Evolutionary conservation across 345 rosid species (phyloP).

Genomic region (Aquilaria sinensis): DNA sequence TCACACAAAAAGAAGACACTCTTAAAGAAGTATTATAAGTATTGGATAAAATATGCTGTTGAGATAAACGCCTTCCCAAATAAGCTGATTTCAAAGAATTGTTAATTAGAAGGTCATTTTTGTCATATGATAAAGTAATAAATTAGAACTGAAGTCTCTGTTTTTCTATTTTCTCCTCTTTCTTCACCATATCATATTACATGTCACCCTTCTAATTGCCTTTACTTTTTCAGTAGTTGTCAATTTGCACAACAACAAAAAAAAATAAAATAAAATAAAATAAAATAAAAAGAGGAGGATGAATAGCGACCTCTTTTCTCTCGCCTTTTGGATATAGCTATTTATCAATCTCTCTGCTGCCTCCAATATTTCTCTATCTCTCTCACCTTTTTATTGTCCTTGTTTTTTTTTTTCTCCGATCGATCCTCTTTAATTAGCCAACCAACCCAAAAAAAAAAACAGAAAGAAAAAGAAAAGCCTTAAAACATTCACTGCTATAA

Average conservation of each 20-base stretch:
- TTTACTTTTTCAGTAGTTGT: background rate
- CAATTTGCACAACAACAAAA: constrained; percentile 4
- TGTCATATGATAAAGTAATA: constrained; percentile 12
- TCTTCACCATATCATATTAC: background rate
- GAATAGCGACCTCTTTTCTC: constrained; percentile 41
- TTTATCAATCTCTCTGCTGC: constrained; percentile 23
- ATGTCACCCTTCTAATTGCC: background rate
- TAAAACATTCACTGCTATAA: constrained; percentile 11
- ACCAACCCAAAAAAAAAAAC: constrained; percentile 18
- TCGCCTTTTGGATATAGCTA: constrained; percentile 3
- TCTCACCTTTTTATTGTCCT: background rate
- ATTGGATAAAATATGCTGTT: constrained; percentile 11
- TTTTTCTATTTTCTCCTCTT: constrained; percentile 4
- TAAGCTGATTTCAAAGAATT: background rate
- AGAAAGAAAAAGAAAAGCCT: constrained; percentile 29
- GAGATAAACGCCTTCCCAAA: background rate
- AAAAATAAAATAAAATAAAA: constrained; percentile 11
- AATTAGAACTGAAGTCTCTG: constrained; percentile 20
- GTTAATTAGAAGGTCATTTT: constrained; percentile 7
- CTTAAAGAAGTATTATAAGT: background rate
- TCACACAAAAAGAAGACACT: too few species aligned
- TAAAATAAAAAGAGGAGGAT: constrained; percentile 26
- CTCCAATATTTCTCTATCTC: constrained; percentile 11
- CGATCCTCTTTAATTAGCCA: constrained; percentile 12
- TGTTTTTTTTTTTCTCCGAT: constrained; percentile 6